Base-by-base conservation (phyloP, 768 basidiomycete genomes). In the Pisolithus albus region DNA sequence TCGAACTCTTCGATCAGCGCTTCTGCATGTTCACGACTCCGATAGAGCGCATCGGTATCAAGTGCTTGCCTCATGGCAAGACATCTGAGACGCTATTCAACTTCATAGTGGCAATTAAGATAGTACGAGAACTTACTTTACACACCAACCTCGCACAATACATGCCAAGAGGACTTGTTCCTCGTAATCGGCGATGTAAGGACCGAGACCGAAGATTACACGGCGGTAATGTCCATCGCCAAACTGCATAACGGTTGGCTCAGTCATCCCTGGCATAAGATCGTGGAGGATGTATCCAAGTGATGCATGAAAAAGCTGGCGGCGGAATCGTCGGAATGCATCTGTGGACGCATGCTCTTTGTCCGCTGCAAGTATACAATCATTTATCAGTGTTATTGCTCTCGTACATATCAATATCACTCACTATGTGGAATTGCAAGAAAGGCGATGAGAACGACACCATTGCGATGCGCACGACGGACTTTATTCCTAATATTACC, bases 181-280 rank as follows among this genome's bases (percentile, higher is more conserved):
- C 0, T 68, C 69, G 46, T 73, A 72, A 47, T 73, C 67, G 0
- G 67, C 66, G 47, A 74, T 73, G 26, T 70, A 70, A 2, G 70
- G 63, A 0, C 68, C 68, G 5, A 75, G 49, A 1, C 61, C 62
- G 59, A 64, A 72, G 3, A 71, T 59, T 0, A 51, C 59, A 4
- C 56, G 44, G 1, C 53, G 56, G 46, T 52, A 71, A 47, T 69
- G 60, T 0, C 68, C 62, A 58, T 74, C 70, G 1, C 49, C 53
- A 38, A 59, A 73, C 0, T 42, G 40, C 0, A 55, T 41, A 7
- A 73, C 51, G 24, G 57, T 46, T 0, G 68, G 62, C 4, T 24
- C 57, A 0, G 43, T 52, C 72, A 73, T 73, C 0, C 30, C 54
- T 0, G 57, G 56, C 24, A 52, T 53, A 0, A 72, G 51, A 50